Evolutionary conservation across 805 yeast species (phyloP).

Genomic region (Ogataea nakhonphanomensis): DNA sequence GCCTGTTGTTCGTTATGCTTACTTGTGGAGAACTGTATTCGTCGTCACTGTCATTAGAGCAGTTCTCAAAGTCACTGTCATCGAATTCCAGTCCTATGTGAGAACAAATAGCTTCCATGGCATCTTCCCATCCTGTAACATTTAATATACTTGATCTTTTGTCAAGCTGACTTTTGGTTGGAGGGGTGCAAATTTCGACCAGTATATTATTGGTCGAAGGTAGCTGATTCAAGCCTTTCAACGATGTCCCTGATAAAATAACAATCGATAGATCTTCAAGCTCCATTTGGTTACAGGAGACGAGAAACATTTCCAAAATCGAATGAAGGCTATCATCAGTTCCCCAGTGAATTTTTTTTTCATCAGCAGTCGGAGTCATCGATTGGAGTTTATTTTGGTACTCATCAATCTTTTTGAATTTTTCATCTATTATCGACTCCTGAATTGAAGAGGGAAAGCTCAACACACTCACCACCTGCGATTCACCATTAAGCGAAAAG

Average conservation of each 20-base stretch:
- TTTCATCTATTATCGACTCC: constrained; percentile 1
- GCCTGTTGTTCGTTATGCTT: background rate
- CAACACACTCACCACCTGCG: constrained; percentile 13
- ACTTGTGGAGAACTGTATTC: constrained; percentile 2
- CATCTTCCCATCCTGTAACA: constrained; percentile 34
- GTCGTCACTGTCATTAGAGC: constrained; percentile 17
- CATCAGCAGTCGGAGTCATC: constrained; percentile 13
- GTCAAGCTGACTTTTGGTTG: constrained; percentile 6
- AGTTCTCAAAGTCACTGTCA: constrained; percentile 30
- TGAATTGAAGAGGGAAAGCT: constrained; percentile 7
- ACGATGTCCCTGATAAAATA: constrained; percentile 25
- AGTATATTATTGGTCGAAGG: constrained; percentile 23
- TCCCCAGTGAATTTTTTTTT: background rate
- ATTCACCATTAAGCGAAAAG: constrained; percentile 9
- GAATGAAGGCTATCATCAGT: background rate
- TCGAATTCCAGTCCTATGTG: constrained; percentile 34
- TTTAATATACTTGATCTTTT: constrained; percentile 19
- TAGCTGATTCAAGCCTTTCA: constrained; percentile 15
- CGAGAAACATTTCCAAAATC: background rate
- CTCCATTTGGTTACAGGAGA: background rate
- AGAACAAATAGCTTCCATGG: constrained; percentile 34
- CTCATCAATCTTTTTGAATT: constrained; percentile 16
- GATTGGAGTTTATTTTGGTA: constrained; percentile 13
- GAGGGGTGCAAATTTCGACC: constrained; percentile 28
- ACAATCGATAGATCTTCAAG: constrained; percentile 22